Base-by-base conservation (phyloP, 2,329 filamentous ascomycete species). In the Sclerotinia nivalis region DNA sequence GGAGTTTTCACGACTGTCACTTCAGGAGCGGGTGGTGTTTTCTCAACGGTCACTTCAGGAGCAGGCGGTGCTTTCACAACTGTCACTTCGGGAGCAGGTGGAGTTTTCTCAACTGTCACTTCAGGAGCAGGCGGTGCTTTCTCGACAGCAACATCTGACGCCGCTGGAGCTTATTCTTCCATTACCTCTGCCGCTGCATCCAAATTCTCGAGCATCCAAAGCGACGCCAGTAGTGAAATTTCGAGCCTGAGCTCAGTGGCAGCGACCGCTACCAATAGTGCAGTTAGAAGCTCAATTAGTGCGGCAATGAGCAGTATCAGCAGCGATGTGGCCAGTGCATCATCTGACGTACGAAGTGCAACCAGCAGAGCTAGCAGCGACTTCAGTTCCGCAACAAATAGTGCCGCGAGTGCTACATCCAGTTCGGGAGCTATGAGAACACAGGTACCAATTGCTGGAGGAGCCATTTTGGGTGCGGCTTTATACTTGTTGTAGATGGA, bases 351-450 rank as follows among this genome's bases (percentile, higher is more conserved):
- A 2, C 40, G 43, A 13, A 65, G 28, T 40, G 50, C 37, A 15
- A 22, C 52, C 13, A 69, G 67, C 40, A 65, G 10, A 52, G 59
- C 67, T n/a, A 69, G 67, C 31, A n/a, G 58, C 49, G 37, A 13
- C 2, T 10, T n/a, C 6, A 28, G 40, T 10, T 49, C 40, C 4
- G 60, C 59, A 10, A 65, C 59, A 22, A 28, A 6, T 0, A 56
- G 50, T 49, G 59, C 67, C 13, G 43, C 40, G 0, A 52, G 54
- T 47, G 40, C 67, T 47, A 65, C 64, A 43, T 69, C 67, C n/a
- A 37, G 40, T 18, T 64, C 59, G 1, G 67, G 67, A 37, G 67
- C 67, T 40, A 69, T 69, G 67, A 69, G 50, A 65, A 69, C 67
- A 15, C 59, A 65, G 12, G 67, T 64, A 34, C 67, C 67, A 45